phyloP scores from a whole-genome alignment of 2,329 filamentous ascomycete genomes.

The Arthrobotrys megalospora region DNA sequence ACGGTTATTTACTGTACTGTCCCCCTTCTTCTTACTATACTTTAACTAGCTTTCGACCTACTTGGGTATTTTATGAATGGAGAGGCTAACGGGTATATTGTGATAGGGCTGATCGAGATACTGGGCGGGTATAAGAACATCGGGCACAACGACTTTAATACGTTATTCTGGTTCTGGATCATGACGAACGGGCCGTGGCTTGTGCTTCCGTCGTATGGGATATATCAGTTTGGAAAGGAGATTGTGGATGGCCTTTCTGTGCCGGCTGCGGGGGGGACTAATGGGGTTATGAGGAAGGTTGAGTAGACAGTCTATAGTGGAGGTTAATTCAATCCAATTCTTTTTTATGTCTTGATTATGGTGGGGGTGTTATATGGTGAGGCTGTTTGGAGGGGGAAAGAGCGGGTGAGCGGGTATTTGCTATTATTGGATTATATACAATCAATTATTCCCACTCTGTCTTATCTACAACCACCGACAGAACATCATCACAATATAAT shows the following conservation, averaged over 20 bases:
- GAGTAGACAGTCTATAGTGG: neutral
- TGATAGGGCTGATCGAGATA: constrained; percentile 75
- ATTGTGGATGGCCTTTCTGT: constrained; percentile 71
- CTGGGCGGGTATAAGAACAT: constrained; percentile 75
- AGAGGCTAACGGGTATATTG: neutral
- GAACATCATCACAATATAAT: too few species aligned
- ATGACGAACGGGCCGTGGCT: constrained; percentile 79
- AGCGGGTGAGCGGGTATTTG: too few species aligned
- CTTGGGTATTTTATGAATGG: neutral
- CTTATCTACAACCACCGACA: too few species aligned
- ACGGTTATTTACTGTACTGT: constrained; percentile 76
- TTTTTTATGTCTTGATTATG: too few species aligned
- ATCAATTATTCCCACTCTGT: too few species aligned
- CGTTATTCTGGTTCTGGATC: constrained; percentile 75
- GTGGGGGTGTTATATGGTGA: too few species aligned
- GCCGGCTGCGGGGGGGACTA: neutral
- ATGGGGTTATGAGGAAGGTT: neutral
- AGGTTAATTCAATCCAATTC: too few species aligned
- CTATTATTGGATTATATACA: too few species aligned
- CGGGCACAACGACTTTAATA: constrained; percentile 74
- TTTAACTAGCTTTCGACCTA: too few species aligned
- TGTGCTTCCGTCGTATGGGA: constrained; percentile 75
- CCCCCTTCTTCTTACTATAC: constrained; percentile 11
- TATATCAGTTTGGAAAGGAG: constrained; percentile 74
- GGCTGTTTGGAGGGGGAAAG: too few species aligned